Percentiles rank a stretch among this genome's conserved stretches.
Conservation (phyloP, 225 moss, liverwort and hornwort species). For the Pseudoscleropodium purum region DNA sequence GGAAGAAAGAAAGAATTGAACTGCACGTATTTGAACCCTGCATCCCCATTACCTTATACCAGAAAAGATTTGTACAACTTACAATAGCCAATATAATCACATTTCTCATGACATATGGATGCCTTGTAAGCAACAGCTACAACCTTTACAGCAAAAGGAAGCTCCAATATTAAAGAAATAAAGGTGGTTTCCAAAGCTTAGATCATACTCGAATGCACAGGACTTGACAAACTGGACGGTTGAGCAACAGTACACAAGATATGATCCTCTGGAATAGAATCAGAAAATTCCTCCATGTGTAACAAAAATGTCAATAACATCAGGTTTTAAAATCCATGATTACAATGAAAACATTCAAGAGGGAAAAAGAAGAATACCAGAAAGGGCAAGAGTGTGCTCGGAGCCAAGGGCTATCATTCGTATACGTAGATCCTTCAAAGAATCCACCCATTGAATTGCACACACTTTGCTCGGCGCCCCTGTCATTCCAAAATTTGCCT, state of each 20-base stretch:
- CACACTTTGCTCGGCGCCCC: constrained; percentile 49
- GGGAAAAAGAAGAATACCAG: constrained; percentile 26
- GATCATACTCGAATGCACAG: neutral
- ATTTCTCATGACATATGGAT: neutral
- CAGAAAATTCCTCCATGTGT: neutral
- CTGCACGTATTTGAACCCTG: neutral
- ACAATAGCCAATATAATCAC: neutral
- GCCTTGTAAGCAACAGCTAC: neutral
- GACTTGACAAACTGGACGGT: neutral
- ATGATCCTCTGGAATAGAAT: neutral
- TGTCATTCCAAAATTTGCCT: constrained; percentile 13
- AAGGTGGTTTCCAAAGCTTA: neutral
- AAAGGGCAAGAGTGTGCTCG: constrained; percentile 76
- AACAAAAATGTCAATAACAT: neutral
- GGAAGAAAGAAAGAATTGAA: neutral
- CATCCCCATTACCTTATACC: neutral
- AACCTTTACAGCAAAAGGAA: neutral
- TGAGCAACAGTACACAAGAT: neutral
- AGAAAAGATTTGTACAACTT: neutral
- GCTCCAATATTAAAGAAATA: neutral
- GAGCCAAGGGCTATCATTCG: constrained; percentile 62
- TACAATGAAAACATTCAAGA: neutral
- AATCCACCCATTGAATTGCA: constrained; percentile 45
- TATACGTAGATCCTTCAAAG: constrained; percentile 57
- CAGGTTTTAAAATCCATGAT: neutral